Percentiles rank a stretch among this genome's conserved stretches.
Evolutionary conservation across 1,139 yeast species (phyloP).

Genomic region (Blastobotrys indianensis): DNA sequence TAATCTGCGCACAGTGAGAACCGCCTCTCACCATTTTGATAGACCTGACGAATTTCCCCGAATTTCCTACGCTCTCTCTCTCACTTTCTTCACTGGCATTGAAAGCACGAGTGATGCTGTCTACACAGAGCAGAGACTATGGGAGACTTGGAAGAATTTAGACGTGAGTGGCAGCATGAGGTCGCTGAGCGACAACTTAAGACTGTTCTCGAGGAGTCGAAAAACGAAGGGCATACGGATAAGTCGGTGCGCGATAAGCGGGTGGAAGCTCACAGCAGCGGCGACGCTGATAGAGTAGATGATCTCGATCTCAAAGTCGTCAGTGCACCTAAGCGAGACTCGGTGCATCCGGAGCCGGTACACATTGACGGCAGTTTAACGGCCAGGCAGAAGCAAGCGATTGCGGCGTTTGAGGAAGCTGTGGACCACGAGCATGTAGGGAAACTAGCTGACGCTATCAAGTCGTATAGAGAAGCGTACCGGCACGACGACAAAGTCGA

Average conservation of each 20-base stretch:
- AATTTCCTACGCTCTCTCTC: no score
- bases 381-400: slow-evolving; percentile 38
- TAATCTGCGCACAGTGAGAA: no score
- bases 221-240: background rate
- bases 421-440: slow-evolving; percentile 69
- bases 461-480: slow-evolving; percentile 65
- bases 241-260: slow-evolving; percentile 2
- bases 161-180: slow-evolving; percentile 14
- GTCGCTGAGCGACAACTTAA: slow-evolving; percentile 10
- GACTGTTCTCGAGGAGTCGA: background rate
- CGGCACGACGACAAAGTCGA: slow-evolving; percentile 56
- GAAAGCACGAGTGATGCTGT: no score
- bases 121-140: no score
- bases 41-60: no score
- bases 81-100: no score
- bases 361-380: slow-evolving; percentile 18
- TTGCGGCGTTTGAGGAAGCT: slow-evolving; percentile 62
- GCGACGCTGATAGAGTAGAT: background rate
- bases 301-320: background rate
- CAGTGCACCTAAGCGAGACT: background rate
- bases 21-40: no score
- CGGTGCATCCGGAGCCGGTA: slow-evolving; percentile 7
- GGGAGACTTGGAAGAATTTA: slow-evolving; percentile 13
- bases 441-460: slow-evolving; percentile 73
- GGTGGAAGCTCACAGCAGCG: background rate